Conservation (phyloP, 768 basidiomycete species). For the Podaxis pistillaris region DNA sequence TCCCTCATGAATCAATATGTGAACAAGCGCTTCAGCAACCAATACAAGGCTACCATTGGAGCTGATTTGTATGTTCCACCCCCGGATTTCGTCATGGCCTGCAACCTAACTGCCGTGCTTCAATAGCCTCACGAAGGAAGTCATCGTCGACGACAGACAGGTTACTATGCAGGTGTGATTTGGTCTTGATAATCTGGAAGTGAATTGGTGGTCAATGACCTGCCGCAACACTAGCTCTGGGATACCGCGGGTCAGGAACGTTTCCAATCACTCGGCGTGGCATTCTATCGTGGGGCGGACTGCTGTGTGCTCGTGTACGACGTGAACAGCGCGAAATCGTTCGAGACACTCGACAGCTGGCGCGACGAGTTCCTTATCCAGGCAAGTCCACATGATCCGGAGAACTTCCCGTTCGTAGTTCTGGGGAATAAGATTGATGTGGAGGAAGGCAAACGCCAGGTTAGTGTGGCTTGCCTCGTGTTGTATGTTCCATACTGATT, state of each 20-base stretch:
- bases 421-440: constrained; percentile 99
- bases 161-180: constrained; percentile 93
- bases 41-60: constrained; percentile 99
- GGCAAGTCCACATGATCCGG: constrained; percentile 97
- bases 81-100: constrained; percentile 15
- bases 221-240: constrained; percentile 67
- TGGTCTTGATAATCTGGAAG: background rate
- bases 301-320: constrained; percentile 99
- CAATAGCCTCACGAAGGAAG: constrained; percentile 89
- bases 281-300: constrained; percentile 98
- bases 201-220: background rate
- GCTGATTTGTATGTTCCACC: constrained; percentile 80
- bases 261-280: constrained; percentile 98
- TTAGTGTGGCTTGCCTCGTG: constrained; percentile 30
- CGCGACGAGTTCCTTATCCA: constrained; percentile 99
- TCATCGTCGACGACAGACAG: constrained; percentile 96
- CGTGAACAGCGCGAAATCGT: constrained; percentile 97
- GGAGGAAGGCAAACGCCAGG: constrained; percentile 98
- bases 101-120: constrained; percentile 21
- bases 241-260: constrained; percentile 99
- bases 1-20: constrained; percentile 99
- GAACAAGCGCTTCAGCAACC: constrained; percentile 98
- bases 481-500: background rate
- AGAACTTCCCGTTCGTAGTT: constrained; percentile 99
- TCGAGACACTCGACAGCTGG: constrained; percentile 99